Evolutionary conservation across 148 eudicot species (phyloP), one percentile per base, ranked within the genome.

Genomic region (Chenopodium formosanum): DNA sequence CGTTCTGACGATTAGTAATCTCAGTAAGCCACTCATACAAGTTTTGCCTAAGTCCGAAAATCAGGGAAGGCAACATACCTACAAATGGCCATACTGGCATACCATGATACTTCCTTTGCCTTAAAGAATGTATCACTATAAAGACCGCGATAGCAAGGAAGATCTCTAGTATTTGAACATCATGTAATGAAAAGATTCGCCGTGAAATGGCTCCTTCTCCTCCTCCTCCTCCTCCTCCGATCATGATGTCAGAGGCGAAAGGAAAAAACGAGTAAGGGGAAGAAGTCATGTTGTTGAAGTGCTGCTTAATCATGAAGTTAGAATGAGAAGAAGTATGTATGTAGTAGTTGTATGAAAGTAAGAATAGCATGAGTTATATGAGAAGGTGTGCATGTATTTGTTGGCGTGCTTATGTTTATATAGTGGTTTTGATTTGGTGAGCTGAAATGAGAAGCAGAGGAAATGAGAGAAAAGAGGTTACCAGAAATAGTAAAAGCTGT

Each of bases 31-130:
- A 94, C 23, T 92, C 97, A 37, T 94, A 94, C 78, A 94, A 60
- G 79, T 94, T 80, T 1, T 46, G 62, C 7, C 76, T 86, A 11
- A 94, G 75, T 16, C 91, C 98, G 9, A 80, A 8, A 22, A 91
- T 32, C 79, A 94, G 82, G 0, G 98, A 94, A 2, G 98, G 98
- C 52, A 94, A 78, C 98, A 94, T 94, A 12, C 98, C 98, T 10
- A 94, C 77, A 0, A 94, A 44, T 0, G 98, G 98, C 97, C 97
- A 94, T 44, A 82, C 89, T 0, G 97, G 91, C n/a, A 94, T 87
- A 47, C 98, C 98, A 6, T 89, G 88, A 16, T 60, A 60, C 52
- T 82, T 88, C 56, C 65, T 83, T 56, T 90, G 93, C 46, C 94
- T 81, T 5, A 94, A 75, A 0, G 93, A 83, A 75, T 88, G 89